phyloP scores from a whole-genome alignment of 805 yeast genomes.

The Ogataea nakhonphanomensis region DNA sequence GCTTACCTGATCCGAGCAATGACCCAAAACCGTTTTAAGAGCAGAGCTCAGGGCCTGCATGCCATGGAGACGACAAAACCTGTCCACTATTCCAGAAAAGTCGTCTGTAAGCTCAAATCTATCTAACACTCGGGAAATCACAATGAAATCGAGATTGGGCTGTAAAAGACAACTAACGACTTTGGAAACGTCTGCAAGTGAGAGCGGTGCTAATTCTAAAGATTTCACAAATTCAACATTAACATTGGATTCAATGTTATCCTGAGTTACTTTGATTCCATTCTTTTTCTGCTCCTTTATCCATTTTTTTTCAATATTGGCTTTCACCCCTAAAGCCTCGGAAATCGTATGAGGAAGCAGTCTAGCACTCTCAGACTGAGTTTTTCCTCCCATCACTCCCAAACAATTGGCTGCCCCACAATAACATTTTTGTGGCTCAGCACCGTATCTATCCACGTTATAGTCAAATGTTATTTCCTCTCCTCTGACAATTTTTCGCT shows the following conservation, averaged over 20 bases:
- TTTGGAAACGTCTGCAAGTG: slow-evolving; percentile 61
- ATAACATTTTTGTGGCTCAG: slow-evolving; percentile 88
- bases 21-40: slow-evolving; percentile 36
- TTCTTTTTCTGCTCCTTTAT: slow-evolving; percentile 52
- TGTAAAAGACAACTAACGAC: slow-evolving; percentile 78
- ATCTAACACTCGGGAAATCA: slow-evolving; percentile 63
- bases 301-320: slow-evolving; percentile 69
- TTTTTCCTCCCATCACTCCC: slow-evolving; percentile 93
- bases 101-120: slow-evolving; percentile 47
- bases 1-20: slow-evolving; percentile 9
- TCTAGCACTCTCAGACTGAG: slow-evolving; percentile 89
- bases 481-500: slow-evolving; percentile 63
- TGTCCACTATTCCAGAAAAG: slow-evolving; percentile 43
- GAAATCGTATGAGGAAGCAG: slow-evolving; percentile 78
- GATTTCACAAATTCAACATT: slow-evolving; percentile 63
- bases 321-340: slow-evolving; percentile 78
- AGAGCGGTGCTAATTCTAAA: slow-evolving; percentile 51
- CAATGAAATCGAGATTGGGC: slow-evolving; percentile 61
- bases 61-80: slow-evolving; percentile 79
- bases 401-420: slow-evolving; percentile 92
- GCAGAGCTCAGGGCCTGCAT: slow-evolving; percentile 71
- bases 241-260: slow-evolving; percentile 51
- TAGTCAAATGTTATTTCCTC: slow-evolving; percentile 93
- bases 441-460: slow-evolving; percentile 95
- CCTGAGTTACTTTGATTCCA: slow-evolving; percentile 46